Conservation (phyloP, 805 yeast genomes). For the Metschnikowia peoriensis region DNA sequence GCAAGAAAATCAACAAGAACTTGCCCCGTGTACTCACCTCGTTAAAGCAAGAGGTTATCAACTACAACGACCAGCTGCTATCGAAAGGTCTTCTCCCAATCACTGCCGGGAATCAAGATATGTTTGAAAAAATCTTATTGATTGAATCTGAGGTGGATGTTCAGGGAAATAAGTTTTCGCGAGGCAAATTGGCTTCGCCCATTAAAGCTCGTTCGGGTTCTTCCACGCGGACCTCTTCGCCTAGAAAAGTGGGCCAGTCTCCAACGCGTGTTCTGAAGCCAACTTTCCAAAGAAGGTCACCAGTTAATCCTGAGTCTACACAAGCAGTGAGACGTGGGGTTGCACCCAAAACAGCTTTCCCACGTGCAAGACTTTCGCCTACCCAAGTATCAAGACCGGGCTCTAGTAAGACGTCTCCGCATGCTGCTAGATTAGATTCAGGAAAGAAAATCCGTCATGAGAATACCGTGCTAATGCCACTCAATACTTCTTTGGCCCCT, state of each 20-base stretch:
- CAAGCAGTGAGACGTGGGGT: neutral
- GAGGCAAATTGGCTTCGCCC: conserved; percentile 11
- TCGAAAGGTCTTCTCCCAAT: conserved; percentile 23
- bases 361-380: conserved; percentile 3
- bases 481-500: conserved; percentile 3
- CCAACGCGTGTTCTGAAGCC: conserved; percentile 13
- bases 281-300: neutral
- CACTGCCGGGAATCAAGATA: conserved; percentile 48
- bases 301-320: neutral
- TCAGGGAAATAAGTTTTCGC: conserved; percentile 6
- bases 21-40: conserved; percentile 62
- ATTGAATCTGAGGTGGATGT: conserved; percentile 26
- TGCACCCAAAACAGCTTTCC: neutral
- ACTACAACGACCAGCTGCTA: conserved; percentile 43
- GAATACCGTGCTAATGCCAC: conserved; percentile 4
- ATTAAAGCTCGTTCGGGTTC: neutral
- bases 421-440: neutral
- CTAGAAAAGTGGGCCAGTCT: conserved; percentile 8
- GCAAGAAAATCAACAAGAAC: conserved; percentile 64
- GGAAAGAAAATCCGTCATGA: neutral
- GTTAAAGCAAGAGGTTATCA: conserved; percentile 45
- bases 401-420: neutral
- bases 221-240: conserved; percentile 12
- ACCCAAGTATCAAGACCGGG: neutral
- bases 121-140: conserved; percentile 35